Evolutionary conservation across 2,329 filamentous ascomycete species (phyloP).

Genomic region (Fusarium zealandicum): DNA sequence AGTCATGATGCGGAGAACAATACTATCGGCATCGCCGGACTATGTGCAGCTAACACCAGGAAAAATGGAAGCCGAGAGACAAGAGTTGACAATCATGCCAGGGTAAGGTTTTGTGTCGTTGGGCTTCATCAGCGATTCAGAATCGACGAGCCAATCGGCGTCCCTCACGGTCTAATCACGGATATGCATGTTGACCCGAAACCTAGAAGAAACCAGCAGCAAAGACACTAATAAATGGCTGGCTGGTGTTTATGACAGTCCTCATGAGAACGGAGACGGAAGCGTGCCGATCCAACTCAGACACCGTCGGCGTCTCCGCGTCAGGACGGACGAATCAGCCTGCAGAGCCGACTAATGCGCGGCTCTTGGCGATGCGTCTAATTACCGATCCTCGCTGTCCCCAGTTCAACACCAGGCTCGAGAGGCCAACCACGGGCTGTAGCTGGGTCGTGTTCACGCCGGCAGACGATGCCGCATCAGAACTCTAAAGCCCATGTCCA

Average conservation of each 20-base stretch:
- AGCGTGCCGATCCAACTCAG: constrained; percentile 18
- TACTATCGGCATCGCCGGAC: not conserved
- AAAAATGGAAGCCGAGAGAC: not conserved
- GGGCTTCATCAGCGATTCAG: not conserved
- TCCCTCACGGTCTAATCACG: not conserved
- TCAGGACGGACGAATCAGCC: constrained; percentile 20
- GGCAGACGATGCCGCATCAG: constrained; percentile 22
- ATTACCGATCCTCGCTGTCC: not conserved
- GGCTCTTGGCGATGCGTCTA: constrained; percentile 19
- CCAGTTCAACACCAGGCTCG: not conserved
- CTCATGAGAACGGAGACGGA: constrained; percentile 19
- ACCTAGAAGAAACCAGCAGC: constrained; percentile 17
- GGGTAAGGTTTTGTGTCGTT: constrained; percentile 13
- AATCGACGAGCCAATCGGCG: constrained; percentile 14
- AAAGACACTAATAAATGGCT: constrained; percentile 3
- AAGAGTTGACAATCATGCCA: constrained; percentile 9
- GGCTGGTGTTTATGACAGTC: constrained; percentile 7
- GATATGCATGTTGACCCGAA: constrained; percentile 12
- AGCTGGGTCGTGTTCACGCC: not conserved
- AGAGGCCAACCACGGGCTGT: constrained; percentile 22
- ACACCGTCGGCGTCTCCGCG: constrained; percentile 27
- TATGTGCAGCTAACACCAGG: not conserved
- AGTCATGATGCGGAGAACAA: not conserved
- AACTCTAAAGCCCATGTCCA: constrained; percentile 31
- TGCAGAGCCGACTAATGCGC: not conserved